Conservation (phyloP, 495 filamentous ascomycete species). For the Penicillium goetzii region DNA sequence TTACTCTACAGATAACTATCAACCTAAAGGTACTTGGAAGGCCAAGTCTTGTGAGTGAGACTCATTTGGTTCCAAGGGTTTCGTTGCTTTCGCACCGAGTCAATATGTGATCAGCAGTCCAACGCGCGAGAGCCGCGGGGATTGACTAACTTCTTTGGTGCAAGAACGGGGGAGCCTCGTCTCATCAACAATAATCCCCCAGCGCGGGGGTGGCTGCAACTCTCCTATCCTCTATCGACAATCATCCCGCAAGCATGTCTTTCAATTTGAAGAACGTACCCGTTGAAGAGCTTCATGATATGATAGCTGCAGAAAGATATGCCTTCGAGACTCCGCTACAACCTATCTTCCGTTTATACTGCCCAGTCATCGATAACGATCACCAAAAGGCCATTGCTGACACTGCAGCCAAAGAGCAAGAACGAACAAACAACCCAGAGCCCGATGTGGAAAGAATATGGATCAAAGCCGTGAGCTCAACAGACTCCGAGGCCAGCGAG, state of each 20-base stretch:
- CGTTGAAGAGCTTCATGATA: slow-evolving; percentile 5
- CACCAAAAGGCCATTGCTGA: slow-evolving; percentile 5
- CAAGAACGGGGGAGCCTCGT: background rate
- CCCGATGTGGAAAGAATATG: slow-evolving; percentile 3
- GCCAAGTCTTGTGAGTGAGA: background rate
- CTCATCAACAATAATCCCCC: background rate
- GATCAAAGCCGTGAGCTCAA: slow-evolving; percentile 9
- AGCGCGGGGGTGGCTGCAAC: background rate
- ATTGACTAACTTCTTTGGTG: background rate
- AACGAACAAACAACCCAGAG: background rate
- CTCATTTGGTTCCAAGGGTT: background rate
- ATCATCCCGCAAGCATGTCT: background rate
- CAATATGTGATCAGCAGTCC: background rate
- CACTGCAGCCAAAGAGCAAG: slow-evolving; percentile 3
- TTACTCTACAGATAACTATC: too few relatives aligned
- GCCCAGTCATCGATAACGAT: slow-evolving; percentile 4
- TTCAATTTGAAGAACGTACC: background rate
- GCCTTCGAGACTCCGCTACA: slow-evolving; percentile 17
- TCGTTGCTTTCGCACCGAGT: background rate
- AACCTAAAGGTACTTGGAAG: background rate
- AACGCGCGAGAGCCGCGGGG: slow-evolving; percentile 1
- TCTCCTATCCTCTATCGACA: background rate
- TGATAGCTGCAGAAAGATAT: slow-evolving; percentile 14
- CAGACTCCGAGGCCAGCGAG: background rate
- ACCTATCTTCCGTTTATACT: slow-evolving; percentile 15